phyloP scores from a whole-genome alignment of 148 eudicot species.

The Rhododendron molle region DNA sequence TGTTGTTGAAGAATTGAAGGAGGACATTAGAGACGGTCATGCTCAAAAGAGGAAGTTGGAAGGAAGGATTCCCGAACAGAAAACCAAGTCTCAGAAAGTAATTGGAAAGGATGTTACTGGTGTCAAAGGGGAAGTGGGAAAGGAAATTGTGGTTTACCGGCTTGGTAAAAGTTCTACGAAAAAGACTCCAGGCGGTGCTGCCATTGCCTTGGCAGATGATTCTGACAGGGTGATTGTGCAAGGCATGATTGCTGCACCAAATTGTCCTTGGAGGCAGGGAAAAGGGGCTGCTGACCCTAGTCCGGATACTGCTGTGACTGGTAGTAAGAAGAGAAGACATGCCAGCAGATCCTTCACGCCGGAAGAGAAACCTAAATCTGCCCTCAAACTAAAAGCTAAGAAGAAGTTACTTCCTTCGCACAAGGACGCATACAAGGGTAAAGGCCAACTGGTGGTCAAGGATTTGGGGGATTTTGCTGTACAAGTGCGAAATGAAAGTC shows the following conservation, averaged over 20 bases:
- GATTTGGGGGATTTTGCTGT: constrained; percentile 25
- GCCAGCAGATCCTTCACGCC: not conserved
- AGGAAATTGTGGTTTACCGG: constrained; percentile 27
- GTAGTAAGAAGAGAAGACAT: constrained; percentile 26
- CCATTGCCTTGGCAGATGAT: constrained; percentile 14
- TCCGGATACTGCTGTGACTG: constrained; percentile 8
- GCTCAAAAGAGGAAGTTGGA: constrained; percentile 4
- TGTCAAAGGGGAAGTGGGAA: constrained; percentile 13
- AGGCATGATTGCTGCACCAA: constrained; percentile 44
- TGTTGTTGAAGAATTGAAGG: constrained; percentile 11
- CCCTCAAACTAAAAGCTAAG: constrained; percentile 16
- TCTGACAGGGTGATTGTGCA: constrained; percentile 31
- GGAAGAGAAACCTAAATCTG: constrained; percentile 19
- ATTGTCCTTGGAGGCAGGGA: constrained; percentile 30
- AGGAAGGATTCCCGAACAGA: constrained; percentile 2
- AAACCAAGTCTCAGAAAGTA: not conserved
- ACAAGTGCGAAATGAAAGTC: constrained; percentile 20
- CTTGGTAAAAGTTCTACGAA: constrained; percentile 25
- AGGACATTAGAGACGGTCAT: constrained; percentile 7
- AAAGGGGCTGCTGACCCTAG: constrained; percentile 15
- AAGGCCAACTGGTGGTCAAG: constrained; percentile 13
- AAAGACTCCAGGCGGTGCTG: constrained; percentile 14
- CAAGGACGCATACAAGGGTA: constrained; percentile 12
- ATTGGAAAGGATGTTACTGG: constrained; percentile 11
- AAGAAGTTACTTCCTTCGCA: constrained; percentile 14